These are phyloP conservation scores for Suillus variegatus DNA, from an alignment of 768 basidiomycete species.

Conservation along the genomic window DNA sequence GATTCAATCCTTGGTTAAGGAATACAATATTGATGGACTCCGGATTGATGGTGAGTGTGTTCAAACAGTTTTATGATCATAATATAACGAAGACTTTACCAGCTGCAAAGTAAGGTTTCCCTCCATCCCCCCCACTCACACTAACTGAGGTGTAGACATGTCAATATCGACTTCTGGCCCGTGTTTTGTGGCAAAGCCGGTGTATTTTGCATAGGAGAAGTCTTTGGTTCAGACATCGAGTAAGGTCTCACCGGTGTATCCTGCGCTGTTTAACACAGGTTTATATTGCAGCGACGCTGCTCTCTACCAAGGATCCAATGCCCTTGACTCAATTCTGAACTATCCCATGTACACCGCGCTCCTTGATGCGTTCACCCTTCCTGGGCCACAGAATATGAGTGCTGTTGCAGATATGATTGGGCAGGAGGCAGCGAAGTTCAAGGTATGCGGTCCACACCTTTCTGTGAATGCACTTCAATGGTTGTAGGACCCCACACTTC, in stretches of 20 bases:
- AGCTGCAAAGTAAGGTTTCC: slow-evolving; percentile 35
- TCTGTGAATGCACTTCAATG: background rate
- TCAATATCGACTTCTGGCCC: slow-evolving; percentile 77
- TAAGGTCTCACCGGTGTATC: slow-evolving; percentile 23
- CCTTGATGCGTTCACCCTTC: slow-evolving; percentile 66
- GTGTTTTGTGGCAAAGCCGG: slow-evolving; percentile 71
- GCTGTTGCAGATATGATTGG: slow-evolving; percentile 52
- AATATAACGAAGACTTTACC: slow-evolving; percentile 4
- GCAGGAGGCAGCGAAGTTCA: slow-evolving; percentile 55
- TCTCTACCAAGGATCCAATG: slow-evolving; percentile 59
- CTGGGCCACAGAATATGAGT: slow-evolving; percentile 66
- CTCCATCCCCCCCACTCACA: background rate
- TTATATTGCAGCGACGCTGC: slow-evolving; percentile 48
- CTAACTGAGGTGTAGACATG: slow-evolving; percentile 48
- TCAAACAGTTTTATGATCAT: background rate
- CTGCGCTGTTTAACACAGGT: slow-evolving; percentile 10
- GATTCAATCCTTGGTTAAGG: slow-evolving; percentile 67
- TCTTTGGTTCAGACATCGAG: slow-evolving; percentile 57
- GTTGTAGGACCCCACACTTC: slow-evolving; percentile 29
- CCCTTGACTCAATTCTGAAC: slow-evolving; percentile 70
- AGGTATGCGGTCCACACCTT: slow-evolving; percentile 26
- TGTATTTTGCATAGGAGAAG: slow-evolving; percentile 87
- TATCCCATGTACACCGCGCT: slow-evolving; percentile 71
- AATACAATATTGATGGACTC: slow-evolving; percentile 82
- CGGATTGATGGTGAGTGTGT: slow-evolving; percentile 66